Conservation (phyloP, 306 rosid genomes). For the Ochetophila trinervis region DNA sequence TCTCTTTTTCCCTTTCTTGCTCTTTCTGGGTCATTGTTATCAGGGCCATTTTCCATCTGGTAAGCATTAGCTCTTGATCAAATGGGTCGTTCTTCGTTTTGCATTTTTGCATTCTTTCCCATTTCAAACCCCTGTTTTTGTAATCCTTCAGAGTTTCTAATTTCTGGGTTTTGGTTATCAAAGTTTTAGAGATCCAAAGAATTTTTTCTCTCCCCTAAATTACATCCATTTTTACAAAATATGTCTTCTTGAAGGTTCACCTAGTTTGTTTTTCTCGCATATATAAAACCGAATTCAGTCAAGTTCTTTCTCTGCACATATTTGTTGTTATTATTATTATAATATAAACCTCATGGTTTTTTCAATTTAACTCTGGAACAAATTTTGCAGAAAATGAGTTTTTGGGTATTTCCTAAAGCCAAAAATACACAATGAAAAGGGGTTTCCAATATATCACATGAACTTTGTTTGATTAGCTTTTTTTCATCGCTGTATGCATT, state of each 20-base stretch:
- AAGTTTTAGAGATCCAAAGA: not conserved
- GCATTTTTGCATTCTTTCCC: slow-evolving; percentile 8
- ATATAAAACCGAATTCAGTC: not conserved
- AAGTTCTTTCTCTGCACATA: too few relatives aligned
- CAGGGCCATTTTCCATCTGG: slow-evolving; percentile 33
- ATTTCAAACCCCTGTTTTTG: slow-evolving; percentile 12
- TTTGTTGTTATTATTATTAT: too few relatives aligned
- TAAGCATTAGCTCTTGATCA: slow-evolving; percentile 30
- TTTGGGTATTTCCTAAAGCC: slow-evolving; percentile 32
- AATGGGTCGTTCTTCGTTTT: not conserved
- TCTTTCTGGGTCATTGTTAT: slow-evolving; percentile 4
- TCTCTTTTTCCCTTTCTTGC: slow-evolving; percentile 17
- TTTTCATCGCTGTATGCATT: slow-evolving; percentile 16
- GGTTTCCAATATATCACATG: slow-evolving; percentile 23
- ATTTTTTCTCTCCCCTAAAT: too few relatives aligned
- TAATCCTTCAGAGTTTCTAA: slow-evolving; percentile 12
- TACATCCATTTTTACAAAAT: too few relatives aligned
- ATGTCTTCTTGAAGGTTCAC: not conserved
- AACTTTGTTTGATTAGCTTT: slow-evolving; percentile 20
- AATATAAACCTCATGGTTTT: too few relatives aligned
- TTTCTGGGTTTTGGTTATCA: slow-evolving; percentile 15
- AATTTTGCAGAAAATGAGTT: slow-evolving; percentile 3
- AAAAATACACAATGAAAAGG: slow-evolving; percentile 24
- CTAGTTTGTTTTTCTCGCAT: not conserved
- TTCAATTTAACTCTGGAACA: too few relatives aligned